Percentiles rank a stretch among this genome's conserved stretches.
phyloP scores from a whole-genome alignment of 2,329 filamentous ascomycete genomes.

The Ophidiomyces ophidiicola region DNA sequence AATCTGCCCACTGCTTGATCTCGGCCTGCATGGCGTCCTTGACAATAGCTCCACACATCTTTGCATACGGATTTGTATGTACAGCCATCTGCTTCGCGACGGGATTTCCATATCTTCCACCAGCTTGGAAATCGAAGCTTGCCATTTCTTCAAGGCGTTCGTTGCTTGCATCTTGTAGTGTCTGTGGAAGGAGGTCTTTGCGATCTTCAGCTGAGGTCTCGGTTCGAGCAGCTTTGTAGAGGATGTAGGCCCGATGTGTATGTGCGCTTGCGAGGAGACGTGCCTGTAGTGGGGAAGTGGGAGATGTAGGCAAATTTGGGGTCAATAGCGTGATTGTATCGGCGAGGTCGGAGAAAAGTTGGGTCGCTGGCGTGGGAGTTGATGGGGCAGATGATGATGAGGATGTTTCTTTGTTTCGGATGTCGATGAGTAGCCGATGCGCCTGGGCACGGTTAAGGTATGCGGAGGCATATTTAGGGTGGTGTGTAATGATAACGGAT shows the following conservation, averaged over 20 bases:
- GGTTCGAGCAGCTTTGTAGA: constrained; percentile 27
- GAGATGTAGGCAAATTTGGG: constrained; percentile 28
- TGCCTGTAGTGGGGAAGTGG: constrained; percentile 38
- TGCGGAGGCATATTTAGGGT: constrained; percentile 42
- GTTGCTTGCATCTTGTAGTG: constrained; percentile 24
- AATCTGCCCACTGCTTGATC: constrained; percentile 24
- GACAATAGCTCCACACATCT: constrained; percentile 51
- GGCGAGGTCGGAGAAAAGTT: constrained; percentile 28
- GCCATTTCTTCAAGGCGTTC: constrained; percentile 44
- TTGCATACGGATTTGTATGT: constrained; percentile 50
- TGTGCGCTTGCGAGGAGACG: constrained; percentile 42
- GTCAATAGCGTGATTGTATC: constrained; percentile 37
- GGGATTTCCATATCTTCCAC: constrained; percentile 45
- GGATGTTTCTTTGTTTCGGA: constrained; percentile 13
- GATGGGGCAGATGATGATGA: constrained; percentile 16
- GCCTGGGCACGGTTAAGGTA: constrained; percentile 46
- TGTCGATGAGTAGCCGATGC: constrained; percentile 27
- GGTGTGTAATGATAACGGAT: constrained; percentile 30
- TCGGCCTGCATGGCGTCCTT: constrained; percentile 48
- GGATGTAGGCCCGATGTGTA: constrained; percentile 41
- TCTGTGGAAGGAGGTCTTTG: constrained; percentile 19
- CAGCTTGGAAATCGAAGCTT: constrained; percentile 43
- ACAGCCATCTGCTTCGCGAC: constrained; percentile 47
- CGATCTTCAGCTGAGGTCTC: not conserved
- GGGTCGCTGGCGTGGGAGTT: constrained; percentile 15